These are phyloP conservation scores for Globisporangium acanthophoron DNA, from an alignment of 352 stramenopile species.

Conservation along the genomic window DNA sequence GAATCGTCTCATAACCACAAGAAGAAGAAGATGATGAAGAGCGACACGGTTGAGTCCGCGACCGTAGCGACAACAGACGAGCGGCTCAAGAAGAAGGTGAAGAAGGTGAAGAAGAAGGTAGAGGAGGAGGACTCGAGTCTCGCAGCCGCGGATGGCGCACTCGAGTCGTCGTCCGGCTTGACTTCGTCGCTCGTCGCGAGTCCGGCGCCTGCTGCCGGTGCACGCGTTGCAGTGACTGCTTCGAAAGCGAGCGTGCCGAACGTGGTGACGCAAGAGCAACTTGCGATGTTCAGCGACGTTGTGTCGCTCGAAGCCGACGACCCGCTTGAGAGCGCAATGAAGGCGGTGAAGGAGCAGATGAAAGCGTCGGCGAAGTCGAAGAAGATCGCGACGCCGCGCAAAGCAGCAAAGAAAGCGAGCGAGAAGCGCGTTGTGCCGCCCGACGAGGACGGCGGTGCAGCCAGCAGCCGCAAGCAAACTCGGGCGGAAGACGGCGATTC, in stretches of 20 bases:
- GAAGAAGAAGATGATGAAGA: not conserved
- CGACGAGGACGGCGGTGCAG: too few relatives aligned
- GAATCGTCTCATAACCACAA: not conserved
- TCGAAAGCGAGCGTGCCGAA: not conserved
- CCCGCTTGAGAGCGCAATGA: slow-evolving; percentile 28
- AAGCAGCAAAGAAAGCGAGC: slow-evolving; percentile 3
- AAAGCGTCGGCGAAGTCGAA: not conserved
- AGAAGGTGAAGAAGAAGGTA: not conserved
- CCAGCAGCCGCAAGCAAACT: too few relatives aligned
- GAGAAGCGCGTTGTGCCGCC: not conserved
- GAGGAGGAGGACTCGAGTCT: too few relatives aligned
- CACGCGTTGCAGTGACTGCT: not conserved
- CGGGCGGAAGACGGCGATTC: too few relatives aligned
- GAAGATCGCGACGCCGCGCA: not conserved
- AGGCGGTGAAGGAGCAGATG: slow-evolving; percentile 29
- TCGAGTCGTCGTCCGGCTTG: too few relatives aligned
- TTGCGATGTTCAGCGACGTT: slow-evolving; percentile 4
- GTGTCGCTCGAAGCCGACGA: slow-evolving; percentile 13
- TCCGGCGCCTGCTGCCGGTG: too few relatives aligned
- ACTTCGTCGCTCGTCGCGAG: too few relatives aligned
- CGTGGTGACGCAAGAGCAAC: slow-evolving; percentile 13
- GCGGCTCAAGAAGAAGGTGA: not conserved
- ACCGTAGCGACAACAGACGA: too few relatives aligned
- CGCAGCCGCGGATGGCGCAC: too few relatives aligned
- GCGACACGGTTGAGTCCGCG: too few relatives aligned